These are phyloP conservation scores for Chenopodium suecicum DNA, from an alignment of 148 eudicot genomes.

Conservation along the genomic window DNA sequence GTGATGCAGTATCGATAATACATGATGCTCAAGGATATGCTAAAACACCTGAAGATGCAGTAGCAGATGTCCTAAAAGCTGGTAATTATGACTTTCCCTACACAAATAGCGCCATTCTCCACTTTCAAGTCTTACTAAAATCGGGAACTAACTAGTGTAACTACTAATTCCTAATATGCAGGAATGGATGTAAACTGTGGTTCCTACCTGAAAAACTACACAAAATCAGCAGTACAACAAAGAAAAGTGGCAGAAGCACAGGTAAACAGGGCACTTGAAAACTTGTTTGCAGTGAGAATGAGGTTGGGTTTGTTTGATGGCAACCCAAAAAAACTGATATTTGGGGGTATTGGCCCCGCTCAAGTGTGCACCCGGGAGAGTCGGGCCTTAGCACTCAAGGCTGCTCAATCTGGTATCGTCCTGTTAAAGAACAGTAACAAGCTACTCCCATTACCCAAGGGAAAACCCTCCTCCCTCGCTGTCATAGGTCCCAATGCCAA, in stretches of 20 bases:
- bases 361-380: slow-evolving; percentile 58
- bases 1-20: slow-evolving; percentile 81
- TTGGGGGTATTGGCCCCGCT: slow-evolving; percentile 47
- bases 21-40: slow-evolving; percentile 64
- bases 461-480: no score
- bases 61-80: slow-evolving; percentile 80
- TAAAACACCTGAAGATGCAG: slow-evolving; percentile 80
- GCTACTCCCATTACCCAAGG: slow-evolving; percentile 43
- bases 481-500: slow-evolving; percentile 79
- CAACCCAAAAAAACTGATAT: slow-evolving; percentile 41
- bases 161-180: slow-evolving; percentile 9
- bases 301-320: slow-evolving; percentile 78
- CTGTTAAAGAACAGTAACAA: slow-evolving; percentile 59
- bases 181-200: slow-evolving; percentile 96
- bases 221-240: slow-evolving; percentile 69
- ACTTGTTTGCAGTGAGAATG: slow-evolving; percentile 73
- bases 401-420: slow-evolving; percentile 72
- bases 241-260: slow-evolving; percentile 47
- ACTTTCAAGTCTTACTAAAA: background rate
- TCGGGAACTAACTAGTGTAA: background rate
- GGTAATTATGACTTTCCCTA: slow-evolving; percentile 36
- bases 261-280: slow-evolving; percentile 74
- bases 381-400: slow-evolving; percentile 65
- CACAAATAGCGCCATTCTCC: background rate
- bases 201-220: slow-evolving; percentile 52